Conservation (phyloP, 1,284 basidiomycete genomes). For the Cerioporus squamosus region DNA sequence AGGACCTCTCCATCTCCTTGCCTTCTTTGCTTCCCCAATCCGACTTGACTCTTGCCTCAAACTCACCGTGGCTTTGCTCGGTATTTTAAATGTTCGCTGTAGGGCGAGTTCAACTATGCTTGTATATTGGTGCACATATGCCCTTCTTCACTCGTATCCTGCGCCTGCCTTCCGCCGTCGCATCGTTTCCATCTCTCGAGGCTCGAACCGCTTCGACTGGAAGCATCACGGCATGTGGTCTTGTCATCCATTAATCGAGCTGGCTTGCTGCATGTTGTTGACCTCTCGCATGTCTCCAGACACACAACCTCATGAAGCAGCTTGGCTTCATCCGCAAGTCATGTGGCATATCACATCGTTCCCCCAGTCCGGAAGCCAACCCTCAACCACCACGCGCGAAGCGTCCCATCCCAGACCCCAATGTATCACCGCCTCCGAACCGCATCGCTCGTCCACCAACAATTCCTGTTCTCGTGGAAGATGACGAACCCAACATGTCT, state of each 20-base stretch:
- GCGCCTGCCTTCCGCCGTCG: too few species aligned
- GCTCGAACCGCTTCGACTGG: too few species aligned
- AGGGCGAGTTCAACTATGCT: too few species aligned
- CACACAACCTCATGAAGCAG: constrained; percentile 66
- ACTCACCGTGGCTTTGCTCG: too few species aligned
- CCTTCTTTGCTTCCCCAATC: too few species aligned
- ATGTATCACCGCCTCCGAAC: constrained; percentile 51
- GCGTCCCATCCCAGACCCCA: constrained; percentile 44
- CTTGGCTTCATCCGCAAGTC: constrained; percentile 66
- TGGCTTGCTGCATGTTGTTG: neutral
- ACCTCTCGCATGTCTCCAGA: constrained; percentile 41
- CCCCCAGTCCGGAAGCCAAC: constrained; percentile 42
- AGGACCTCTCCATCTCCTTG: neutral
- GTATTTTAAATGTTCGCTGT: too few species aligned
- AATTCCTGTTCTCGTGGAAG: constrained; percentile 69
- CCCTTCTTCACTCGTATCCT: too few species aligned
- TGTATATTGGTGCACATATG: too few species aligned
- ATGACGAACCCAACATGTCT: constrained; percentile 54
- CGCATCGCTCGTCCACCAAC: constrained; percentile 70
- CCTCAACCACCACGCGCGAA: constrained; percentile 53
- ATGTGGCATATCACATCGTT: constrained; percentile 47
- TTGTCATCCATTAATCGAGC: too few species aligned
- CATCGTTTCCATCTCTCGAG: too few species aligned
- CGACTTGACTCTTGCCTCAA: too few species aligned
- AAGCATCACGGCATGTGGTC: too few species aligned